Percentiles rank a stretch among this genome's conserved stretches.
Evolutionary conservation across 2,329 filamentous ascomycete genomes (phyloP).

Genomic region (Shiraia sp.): DNA sequence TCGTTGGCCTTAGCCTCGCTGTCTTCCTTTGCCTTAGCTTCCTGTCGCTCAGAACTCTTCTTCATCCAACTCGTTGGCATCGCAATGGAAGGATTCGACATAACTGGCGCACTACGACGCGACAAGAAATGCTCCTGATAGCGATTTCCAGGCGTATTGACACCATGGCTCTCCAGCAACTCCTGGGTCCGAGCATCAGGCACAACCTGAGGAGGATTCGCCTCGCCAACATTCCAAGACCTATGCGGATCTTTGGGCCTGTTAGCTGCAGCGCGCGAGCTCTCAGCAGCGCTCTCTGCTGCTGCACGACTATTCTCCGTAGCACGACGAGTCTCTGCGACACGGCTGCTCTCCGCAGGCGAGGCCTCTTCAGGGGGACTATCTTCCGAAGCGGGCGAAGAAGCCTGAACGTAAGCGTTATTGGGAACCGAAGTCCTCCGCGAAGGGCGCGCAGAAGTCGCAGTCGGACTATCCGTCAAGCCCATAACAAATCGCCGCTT

Average conservation of each 20-base stretch:
- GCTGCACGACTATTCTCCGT: too few relatives aligned
- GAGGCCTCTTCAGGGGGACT: too few relatives aligned
- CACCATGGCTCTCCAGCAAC: not conserved
- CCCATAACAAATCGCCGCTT: constrained; percentile 9
- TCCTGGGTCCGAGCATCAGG: constrained; percentile 1
- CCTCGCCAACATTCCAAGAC: too few relatives aligned
- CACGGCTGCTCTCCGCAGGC: not conserved
- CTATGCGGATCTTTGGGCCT: too few relatives aligned
- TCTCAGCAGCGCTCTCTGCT: too few relatives aligned
- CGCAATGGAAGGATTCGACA: constrained; percentile 8
- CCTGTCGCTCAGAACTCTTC: not conserved
- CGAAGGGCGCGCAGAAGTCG: constrained; percentile 6
- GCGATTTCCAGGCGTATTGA: constrained; percentile 3
- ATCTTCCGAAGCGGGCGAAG: not conserved
- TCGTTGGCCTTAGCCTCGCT: too few relatives aligned
- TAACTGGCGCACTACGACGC: constrained; percentile 10
- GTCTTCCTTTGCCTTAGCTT: constrained; percentile 3
- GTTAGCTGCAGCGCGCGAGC: too few relatives aligned
- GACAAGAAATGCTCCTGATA: constrained; percentile 20
- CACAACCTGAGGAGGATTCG: not conserved
- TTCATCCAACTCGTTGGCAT: constrained; percentile 13
- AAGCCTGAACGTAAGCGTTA: not conserved
- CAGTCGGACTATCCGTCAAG: constrained; percentile 9
- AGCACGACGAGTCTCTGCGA: not conserved
- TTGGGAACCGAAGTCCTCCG: not conserved